Evolutionary conservation across 1,284 basidiomycete species (phyloP), one percentile per base, ranked within the genome.

Genomic region (Rhizoctonia solani): DNA sequence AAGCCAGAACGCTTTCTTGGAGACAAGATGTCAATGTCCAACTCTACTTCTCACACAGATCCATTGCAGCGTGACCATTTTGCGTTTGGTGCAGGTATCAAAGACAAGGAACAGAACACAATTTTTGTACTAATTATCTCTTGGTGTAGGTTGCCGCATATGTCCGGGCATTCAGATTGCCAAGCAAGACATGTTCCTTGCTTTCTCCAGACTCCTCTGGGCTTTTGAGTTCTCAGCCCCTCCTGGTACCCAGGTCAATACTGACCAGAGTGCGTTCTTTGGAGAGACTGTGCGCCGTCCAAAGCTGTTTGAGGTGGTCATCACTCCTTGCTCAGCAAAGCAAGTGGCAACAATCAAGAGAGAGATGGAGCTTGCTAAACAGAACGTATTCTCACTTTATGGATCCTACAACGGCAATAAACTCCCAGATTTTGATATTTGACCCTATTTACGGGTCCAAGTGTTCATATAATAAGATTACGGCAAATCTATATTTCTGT

Each of bases 51-150:
- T 23, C 58, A 63, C 30, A 47, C 47, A 6, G 58, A 63, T 29
- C 47, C 58, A 23, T 63, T 41, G 14, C 49, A 63, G 23, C 46
- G 58, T 1, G 58, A 63, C 34, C 58, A 63, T n/a, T 63, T 63
- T 52, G 58, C 58, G 41, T 63, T 63, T 27, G 58, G 58, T n/a
- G 58, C 47, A 25, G 58, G 58, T 42, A n/a, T n/a, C n/a, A 41
- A 47, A 37, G n/a, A n/a, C n/a, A n/a, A n/a, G n/a, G n/a, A n/a
- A n/a, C n/a, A n/a, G n/a, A n/a, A n/a, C n/a, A n/a, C n/a, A n/a
- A n/a, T n/a, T n/a, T n/a, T n/a, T n/a, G n/a, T n/a, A n/a, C n/a
- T 1, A 4, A n/a, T n/a, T 49, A 25, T 5, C 27, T 3, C 16
- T 13, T n/a, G n/a, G n/a, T 19, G 16, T 16, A 63, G 58, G 58